These are phyloP conservation scores for Scenedesmus sp. DNA, from an alignment of 163 green algal genomes.

Conservation along the genomic window DNA sequence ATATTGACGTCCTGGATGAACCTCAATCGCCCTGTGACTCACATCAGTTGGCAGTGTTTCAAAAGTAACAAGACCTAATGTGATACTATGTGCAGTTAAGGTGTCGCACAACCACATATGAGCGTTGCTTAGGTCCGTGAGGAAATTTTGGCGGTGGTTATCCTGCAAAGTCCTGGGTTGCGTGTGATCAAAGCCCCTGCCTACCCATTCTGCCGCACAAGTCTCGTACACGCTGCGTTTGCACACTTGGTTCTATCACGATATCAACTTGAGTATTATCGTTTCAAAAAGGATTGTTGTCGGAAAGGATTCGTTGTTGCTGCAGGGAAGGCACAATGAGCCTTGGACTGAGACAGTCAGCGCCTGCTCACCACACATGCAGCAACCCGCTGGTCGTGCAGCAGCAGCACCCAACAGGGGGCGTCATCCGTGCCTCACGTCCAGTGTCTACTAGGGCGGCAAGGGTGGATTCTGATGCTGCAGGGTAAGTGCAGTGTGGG, in stretches of 20 bases:
- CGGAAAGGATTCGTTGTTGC: no score
- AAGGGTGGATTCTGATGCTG: background rate
- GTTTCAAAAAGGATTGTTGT: no score
- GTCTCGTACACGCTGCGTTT: background rate
- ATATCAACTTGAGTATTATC: background rate
- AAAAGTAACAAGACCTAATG: background rate
- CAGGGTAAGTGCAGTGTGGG: background rate
- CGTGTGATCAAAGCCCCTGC: background rate
- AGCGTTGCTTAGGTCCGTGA: background rate
- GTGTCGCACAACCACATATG: background rate
- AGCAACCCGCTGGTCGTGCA: background rate
- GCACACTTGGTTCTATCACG: background rate
- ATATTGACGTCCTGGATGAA: no score
- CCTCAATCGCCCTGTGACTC: no score
- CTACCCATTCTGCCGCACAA: background rate
- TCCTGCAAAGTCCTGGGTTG: background rate
- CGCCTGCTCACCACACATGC: slow-evolving; percentile 11
- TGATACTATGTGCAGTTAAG: background rate
- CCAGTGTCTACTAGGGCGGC: background rate
- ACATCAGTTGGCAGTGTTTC: no score
- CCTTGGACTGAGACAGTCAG: background rate
- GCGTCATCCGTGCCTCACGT: background rate
- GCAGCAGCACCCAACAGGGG: background rate
- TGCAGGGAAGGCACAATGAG: background rate
- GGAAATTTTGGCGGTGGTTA: background rate